Percentiles rank a stretch among this genome's conserved stretches.
Conservation (phyloP, 768 basidiomycete genomes). For the Boletus rubroflammeus region DNA sequence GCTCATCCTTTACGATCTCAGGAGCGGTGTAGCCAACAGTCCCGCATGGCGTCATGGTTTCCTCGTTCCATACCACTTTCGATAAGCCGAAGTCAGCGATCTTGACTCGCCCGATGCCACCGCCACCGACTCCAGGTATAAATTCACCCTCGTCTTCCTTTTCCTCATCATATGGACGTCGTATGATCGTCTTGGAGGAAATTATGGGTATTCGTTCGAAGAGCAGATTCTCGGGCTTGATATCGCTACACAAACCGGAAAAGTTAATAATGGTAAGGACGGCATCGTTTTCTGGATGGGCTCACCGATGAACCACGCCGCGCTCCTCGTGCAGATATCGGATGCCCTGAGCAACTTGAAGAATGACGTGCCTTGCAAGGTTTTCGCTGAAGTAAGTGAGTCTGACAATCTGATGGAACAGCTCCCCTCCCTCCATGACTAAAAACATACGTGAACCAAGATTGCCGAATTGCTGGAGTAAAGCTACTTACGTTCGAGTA, state of each 20-base stretch:
- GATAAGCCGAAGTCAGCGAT: slow-evolving; percentile 98
- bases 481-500: slow-evolving; percentile 75
- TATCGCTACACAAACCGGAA: slow-evolving; percentile 51
- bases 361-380: slow-evolving; percentile 93
- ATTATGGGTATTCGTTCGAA: slow-evolving; percentile 91
- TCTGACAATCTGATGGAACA: slow-evolving; percentile 99
- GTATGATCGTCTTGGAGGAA: slow-evolving; percentile 71
- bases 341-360: slow-evolving; percentile 93
- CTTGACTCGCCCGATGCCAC: slow-evolving; percentile 96
- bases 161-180: slow-evolving; percentile 93
- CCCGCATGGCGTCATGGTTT: slow-evolving; percentile 99
- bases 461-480: neutral
- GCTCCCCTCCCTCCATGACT: slow-evolving; percentile 98
- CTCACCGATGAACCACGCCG: slow-evolving; percentile 89
- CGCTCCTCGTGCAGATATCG: slow-evolving; percentile 96
- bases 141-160: slow-evolving; percentile 99
- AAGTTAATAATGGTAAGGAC: neutral
- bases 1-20: slow-evolving; percentile 98
- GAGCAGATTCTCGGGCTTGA: slow-evolving; percentile 96
- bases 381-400: slow-evolving; percentile 98
- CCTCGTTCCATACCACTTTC: slow-evolving; percentile 98
- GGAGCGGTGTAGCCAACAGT: slow-evolving; percentile 99
- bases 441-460: slow-evolving; percentile 10
- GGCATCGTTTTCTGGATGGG: neutral
- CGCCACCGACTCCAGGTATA: slow-evolving; percentile 86